phyloP scores from a whole-genome alignment of 495 filamentous ascomycete genomes.

The Geopyxis carbonaria region DNA sequence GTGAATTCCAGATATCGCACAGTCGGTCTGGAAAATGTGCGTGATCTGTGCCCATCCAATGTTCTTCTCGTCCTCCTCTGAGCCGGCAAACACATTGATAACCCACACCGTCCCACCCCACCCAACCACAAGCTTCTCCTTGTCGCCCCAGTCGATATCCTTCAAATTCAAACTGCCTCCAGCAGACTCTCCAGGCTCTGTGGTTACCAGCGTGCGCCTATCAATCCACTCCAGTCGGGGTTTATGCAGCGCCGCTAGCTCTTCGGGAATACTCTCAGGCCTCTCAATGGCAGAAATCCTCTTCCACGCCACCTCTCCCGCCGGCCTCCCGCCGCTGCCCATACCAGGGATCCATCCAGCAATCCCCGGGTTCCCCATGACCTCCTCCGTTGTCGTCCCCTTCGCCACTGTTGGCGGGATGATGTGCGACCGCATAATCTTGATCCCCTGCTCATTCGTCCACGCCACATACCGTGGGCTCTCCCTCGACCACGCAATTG shows the following conservation, averaged over 20 bases:
- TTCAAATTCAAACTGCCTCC: conserved; percentile 26
- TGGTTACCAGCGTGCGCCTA: conserved; percentile 49
- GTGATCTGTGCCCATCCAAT: conserved; percentile 72
- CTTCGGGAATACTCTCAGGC: conserved; percentile 38
- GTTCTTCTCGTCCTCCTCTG: conserved; percentile 49
- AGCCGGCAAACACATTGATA: conserved; percentile 73
- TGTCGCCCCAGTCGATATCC: conserved; percentile 30
- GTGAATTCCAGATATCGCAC: conserved; percentile 89
- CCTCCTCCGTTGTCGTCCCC: conserved; percentile 11
- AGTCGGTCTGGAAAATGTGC: conserved; percentile 86
- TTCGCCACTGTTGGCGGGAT: conserved; percentile 34
- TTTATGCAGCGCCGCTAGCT: conserved; percentile 91
- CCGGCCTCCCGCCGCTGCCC: conserved; percentile 39
- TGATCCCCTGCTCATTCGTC: conserved; percentile 91
- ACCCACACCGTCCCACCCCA: conserved; percentile 96
- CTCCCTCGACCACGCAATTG: conserved; percentile 71
- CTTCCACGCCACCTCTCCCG: conserved; percentile 79
- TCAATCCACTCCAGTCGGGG: conserved; percentile 83
- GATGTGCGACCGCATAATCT: conserved; percentile 86
- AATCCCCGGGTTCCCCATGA: conserved; percentile 17
- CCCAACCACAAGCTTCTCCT: conserved; percentile 73
- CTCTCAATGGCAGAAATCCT: conserved; percentile 70
- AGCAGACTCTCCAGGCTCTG: conserved; percentile 36
- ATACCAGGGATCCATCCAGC: conserved; percentile 23
- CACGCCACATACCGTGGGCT: conserved; percentile 83